Evolutionary conservation across 2,329 filamentous ascomycete genomes (phyloP), one percentile per base, ranked within the genome.

Genomic region (Calonectria leucothoes): DNA sequence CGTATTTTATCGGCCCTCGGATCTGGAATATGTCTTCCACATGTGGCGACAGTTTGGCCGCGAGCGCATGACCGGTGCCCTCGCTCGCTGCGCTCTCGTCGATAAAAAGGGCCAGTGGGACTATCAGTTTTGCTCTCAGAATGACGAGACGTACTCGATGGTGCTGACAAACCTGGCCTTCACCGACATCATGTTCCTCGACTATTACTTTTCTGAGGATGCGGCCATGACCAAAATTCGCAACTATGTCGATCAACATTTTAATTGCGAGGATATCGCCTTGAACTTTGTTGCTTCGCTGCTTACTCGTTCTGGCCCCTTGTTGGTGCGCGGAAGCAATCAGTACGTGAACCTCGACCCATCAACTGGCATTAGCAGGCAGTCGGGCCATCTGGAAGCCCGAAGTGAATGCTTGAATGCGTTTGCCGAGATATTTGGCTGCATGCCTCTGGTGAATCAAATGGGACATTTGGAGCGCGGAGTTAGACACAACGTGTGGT

Each of bases 21-120:
- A 61, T 27, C n/a, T 61, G 23, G 55, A 61, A 39, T 61, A 39
- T 61, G 55, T 61, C n/a, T 61, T 61, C 23, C 55, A 61, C n/a
- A 61, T 61, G 55, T 61, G 55, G 55, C 55, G 55, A 2, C 55
- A 61, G 7, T 61, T 61, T 37, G 55, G 55, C 12, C 55, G 23
- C 15, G 23, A 61, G 6, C 55, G 55, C 5, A 27, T 61, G 55
- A 61, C 55, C 14, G 55, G 55, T n/a, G 55, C 55, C 27, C 55
- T 61, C 6, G 55, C 55, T 29, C 55, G 55, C 14, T 61, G 55
- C 20, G 55, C 55, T 15, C 20, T 61, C 2, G 55, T 61, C 5
- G 55, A 61, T 23, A 25, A 61, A 17, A 39, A 39, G 2, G 55
- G 55, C 0, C 35, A 14, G 1, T 61, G 55, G 55, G 55, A 61